phyloP scores from a whole-genome alignment of 2,329 filamentous ascomycete genomes.

The Dactylellina leptospora region DNA sequence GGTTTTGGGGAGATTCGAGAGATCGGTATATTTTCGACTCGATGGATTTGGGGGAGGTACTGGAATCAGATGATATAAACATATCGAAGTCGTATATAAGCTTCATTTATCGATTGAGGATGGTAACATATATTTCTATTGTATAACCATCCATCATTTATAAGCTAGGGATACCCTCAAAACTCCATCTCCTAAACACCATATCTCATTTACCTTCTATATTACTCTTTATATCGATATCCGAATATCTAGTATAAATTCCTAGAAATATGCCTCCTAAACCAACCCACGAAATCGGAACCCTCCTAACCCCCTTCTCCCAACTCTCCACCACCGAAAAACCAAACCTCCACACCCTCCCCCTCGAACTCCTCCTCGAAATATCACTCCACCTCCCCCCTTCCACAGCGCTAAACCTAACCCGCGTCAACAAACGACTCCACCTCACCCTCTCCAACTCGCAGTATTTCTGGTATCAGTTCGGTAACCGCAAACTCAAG shows the following conservation, averaged over 20 bases:
- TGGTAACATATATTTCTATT: not conserved
- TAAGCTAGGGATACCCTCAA: no score
- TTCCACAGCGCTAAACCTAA: conserved; percentile 5
- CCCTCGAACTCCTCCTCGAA: conserved; percentile 24
- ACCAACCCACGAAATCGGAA: not conserved
- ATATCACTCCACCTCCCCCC: conserved; percentile 23
- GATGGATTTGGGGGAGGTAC: no score
- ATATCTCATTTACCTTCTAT: not conserved
- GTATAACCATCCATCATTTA: not conserved
- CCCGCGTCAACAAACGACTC: conserved; percentile 1
- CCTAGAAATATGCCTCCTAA: not conserved
- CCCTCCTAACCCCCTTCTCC: not conserved
- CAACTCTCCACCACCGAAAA: not conserved
- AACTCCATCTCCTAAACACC: not conserved
- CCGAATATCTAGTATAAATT: not conserved
- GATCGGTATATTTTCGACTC: no score
- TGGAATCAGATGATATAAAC: no score
- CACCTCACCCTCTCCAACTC: conserved; percentile 8
- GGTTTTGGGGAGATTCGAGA: no score
- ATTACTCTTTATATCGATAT: not conserved
- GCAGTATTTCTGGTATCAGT: conserved; percentile 39
- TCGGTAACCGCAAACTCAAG: conserved; percentile 4
- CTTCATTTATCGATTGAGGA: no score
- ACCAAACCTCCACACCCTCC: conserved; percentile 8
- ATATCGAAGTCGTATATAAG: no score